Evolutionary conservation across 176 grass and related monocot genomes (phyloP).

Genomic region (Phoenix dactylifera): DNA sequence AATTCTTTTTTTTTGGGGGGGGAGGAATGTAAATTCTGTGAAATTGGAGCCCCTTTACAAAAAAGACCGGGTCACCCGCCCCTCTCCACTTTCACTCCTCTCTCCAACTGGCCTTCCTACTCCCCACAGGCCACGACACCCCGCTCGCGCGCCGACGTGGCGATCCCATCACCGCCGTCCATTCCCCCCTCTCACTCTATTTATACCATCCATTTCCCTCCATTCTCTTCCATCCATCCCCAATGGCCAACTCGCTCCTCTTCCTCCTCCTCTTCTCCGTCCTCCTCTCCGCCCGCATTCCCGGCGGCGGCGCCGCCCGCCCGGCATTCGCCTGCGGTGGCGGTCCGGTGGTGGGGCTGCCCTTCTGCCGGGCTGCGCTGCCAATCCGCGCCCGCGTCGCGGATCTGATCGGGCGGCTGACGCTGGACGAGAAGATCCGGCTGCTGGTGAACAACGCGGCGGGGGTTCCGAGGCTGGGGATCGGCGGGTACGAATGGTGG

Average conservation of each 20-base stretch:
- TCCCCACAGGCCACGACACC: no score
- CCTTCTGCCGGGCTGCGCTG: constrained; percentile 34
- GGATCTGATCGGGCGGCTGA: constrained; percentile 54
- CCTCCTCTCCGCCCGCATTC: not conserved
- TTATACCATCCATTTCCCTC: no score
- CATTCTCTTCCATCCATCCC: no score
- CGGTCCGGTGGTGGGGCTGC: constrained; percentile 25
- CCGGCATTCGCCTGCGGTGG: constrained; percentile 53
- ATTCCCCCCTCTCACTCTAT: no score
- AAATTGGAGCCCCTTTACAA: no score
- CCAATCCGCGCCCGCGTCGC: constrained; percentile 23
- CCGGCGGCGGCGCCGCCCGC: not conserved
- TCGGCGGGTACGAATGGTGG: constrained; percentile 80
- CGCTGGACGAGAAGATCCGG: constrained; percentile 55
- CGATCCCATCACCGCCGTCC: no score
- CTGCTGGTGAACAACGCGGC: constrained; percentile 81
- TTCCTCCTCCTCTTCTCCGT: constrained; percentile 5
- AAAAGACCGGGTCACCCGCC: no score
- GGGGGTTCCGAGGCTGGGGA: constrained; percentile 48
- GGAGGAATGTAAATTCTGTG: no score
- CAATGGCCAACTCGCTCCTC: not conserved
- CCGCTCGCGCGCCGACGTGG: no score
- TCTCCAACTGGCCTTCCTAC: no score
- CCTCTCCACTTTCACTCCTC: no score
- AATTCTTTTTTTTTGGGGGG: no score